phyloP scores from a whole-genome alignment of 2,329 filamentous ascomycete species.

The Hypoxylon rubiginosum region DNA sequence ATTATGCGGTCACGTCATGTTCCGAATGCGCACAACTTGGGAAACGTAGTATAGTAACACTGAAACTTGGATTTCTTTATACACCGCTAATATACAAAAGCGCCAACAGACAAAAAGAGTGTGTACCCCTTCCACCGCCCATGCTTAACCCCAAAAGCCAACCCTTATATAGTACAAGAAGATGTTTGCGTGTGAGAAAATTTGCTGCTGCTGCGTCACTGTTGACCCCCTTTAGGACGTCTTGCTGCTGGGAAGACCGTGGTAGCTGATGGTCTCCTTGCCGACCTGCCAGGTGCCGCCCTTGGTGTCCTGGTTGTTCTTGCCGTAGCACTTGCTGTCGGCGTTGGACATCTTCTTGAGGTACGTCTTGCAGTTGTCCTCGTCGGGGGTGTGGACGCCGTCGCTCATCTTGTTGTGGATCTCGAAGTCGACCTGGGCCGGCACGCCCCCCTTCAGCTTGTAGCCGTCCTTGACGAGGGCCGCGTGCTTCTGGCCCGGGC shows the following conservation, averaged over 20 bases:
- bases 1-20: too few relatives aligned
- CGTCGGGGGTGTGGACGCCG: neutral
- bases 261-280: neutral
- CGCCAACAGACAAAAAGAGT: neutral
- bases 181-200: neutral
- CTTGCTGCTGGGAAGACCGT: conserved; percentile 1
- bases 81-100: neutral
- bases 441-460: neutral
- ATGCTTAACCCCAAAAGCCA: neutral
- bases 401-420: conserved; percentile 11
- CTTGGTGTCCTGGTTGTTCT: conserved; percentile 5
- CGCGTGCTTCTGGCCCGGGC: conserved; percentile 2
- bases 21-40: too few relatives aligned
- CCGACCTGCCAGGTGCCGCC: conserved; percentile 7
- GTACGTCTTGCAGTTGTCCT: conserved; percentile 6
- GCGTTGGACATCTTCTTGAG: conserved; percentile 6
- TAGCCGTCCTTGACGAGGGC: conserved; percentile 4
- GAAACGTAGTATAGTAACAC: too few relatives aligned
- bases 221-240: neutral
- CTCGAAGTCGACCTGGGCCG: conserved; percentile 12
- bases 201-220: too few relatives aligned
- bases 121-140: neutral
- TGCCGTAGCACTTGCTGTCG: conserved; percentile 10
- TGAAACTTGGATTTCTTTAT: neutral
- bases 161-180: neutral